Percentiles rank a stretch among this genome's conserved stretches.
Evolutionary conservation across 805 yeast species (phyloP).

Genomic region (Blastobotrys mokoenaii): DNA sequence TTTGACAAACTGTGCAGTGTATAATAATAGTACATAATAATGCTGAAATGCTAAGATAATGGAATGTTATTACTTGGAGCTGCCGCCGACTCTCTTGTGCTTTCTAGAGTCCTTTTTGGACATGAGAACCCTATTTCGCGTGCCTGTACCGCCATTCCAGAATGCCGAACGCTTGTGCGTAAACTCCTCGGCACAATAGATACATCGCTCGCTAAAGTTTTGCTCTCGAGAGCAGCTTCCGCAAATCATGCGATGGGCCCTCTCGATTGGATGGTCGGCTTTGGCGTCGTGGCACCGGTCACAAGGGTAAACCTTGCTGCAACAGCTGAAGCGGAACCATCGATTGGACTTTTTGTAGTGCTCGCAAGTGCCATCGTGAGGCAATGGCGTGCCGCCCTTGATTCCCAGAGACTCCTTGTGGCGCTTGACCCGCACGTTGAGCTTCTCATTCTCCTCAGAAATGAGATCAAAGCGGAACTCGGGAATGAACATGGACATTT

Average conservation of each 20-base stretch:
- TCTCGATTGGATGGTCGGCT: conserved; percentile 29
- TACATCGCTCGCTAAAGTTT: conserved; percentile 28
- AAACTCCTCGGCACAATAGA: conserved; percentile 31
- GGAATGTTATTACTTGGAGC: too few relatives aligned
- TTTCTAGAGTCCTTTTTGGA: conserved; percentile 35
- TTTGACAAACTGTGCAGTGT: too few relatives aligned
- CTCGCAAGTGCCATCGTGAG: conserved; percentile 31
- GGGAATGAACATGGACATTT: conserved; percentile 27
- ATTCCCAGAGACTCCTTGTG: conserved; percentile 24
- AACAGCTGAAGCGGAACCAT: conserved; percentile 38
- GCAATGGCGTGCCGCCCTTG: conserved; percentile 32
- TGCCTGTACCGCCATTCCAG: conserved; percentile 40
- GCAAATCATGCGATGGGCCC: conserved; percentile 34
- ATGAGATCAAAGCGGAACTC: conserved; percentile 27
- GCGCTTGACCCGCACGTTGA: conserved; percentile 12
- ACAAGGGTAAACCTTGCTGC: conserved; percentile 34
- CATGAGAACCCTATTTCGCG: conserved; percentile 33
- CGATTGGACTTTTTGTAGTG: conserved; percentile 34
- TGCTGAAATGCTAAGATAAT: too few relatives aligned
- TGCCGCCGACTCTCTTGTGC: conserved; percentile 21
- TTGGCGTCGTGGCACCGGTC: conserved; percentile 35
- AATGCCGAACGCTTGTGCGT: conserved; percentile 29
- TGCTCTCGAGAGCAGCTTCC: conserved; percentile 37
- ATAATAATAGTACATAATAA: too few relatives aligned
- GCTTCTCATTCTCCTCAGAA: conserved; percentile 21